Base-by-base conservation (phyloP, 2,329 filamentous ascomycete genomes). In the Trichoderma simmonsii region DNA sequence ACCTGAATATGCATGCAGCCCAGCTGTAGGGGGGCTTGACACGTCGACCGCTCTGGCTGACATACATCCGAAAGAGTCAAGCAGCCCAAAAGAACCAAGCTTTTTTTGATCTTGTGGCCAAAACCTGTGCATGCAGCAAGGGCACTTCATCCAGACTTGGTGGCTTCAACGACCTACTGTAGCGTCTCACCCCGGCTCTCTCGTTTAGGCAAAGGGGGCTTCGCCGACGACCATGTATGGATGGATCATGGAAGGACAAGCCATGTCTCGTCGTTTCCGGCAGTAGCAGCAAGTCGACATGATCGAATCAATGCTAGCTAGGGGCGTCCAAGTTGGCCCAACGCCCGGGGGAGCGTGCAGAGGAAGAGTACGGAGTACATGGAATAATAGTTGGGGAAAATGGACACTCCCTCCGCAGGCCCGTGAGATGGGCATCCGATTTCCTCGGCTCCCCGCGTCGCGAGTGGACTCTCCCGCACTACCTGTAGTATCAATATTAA, bases 121-220 rank as follows among this genome's bases (percentile, higher is more conserved):
- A 48, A 32, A 60, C 7, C 43, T 3, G 36, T 48, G 65, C 65
- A 69, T 48, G 54, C n/a, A 68, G 26, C 65, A 68, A 48, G 56
- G 34, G 26, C 15, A 28, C n/a, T 34, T 51, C 36, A 28, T 54
- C 66, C 57, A 62, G n/a, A 34, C 48, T 51, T 36, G 26, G 56
- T 48, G 28, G 36, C 28, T 60, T 51, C 7, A 5, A 26, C 11
- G 24, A 28, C 21, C 11, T 21, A 6, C 15, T 39, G 36, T 67
- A 61, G 66, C 66, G 66, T 70, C 66, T 54, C 66, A 61, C 66
- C 51, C 66, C 66, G 66, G 57, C 57, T 70, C 57, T 54, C 57
- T 54, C 26, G 39, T 61, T 61, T 70, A 51, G 26, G 28, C 26
- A 54, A 24, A 34, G 15, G 30, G 21, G 15, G 43, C 43, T 11